Conservation (phyloP, 192 early-diverging fungal species). For the Backusella parvicylindrica region DNA sequence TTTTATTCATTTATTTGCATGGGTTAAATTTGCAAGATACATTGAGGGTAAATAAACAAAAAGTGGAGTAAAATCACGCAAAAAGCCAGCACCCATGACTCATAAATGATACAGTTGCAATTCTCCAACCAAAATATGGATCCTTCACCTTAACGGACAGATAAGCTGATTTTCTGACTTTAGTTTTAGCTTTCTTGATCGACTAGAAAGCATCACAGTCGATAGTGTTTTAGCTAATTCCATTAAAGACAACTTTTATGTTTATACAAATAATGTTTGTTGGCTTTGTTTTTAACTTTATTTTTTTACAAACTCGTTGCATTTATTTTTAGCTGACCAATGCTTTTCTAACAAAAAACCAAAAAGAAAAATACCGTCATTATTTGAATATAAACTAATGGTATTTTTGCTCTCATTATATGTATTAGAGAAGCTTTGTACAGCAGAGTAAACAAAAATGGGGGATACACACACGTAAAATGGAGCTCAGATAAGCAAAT, state of each 20-base stretch:
- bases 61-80: constrained; percentile 10
- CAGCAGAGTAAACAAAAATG: constrained; percentile 1
- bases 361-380: background rate
- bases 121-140: background rate
- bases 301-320: background rate
- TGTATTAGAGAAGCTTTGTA: background rate
- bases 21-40: background rate
- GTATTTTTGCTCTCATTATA: background rate
- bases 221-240: background rate
- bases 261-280: background rate
- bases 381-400: background rate
- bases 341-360: background rate
- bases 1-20: constrained; percentile 4
- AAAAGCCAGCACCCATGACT: background rate
- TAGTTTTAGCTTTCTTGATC: background rate
- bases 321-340: background rate
- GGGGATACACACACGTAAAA: background rate
- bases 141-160: background rate
- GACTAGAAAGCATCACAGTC: background rate
- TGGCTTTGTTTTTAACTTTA: background rate
- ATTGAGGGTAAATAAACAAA: background rate
- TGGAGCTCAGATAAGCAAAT: background rate
- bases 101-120: background rate
- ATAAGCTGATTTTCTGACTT: background rate
- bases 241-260: background rate